phyloP scores from a whole-genome alignment of 192 early-diverging fungal species.

The Coemansia sp. region DNA sequence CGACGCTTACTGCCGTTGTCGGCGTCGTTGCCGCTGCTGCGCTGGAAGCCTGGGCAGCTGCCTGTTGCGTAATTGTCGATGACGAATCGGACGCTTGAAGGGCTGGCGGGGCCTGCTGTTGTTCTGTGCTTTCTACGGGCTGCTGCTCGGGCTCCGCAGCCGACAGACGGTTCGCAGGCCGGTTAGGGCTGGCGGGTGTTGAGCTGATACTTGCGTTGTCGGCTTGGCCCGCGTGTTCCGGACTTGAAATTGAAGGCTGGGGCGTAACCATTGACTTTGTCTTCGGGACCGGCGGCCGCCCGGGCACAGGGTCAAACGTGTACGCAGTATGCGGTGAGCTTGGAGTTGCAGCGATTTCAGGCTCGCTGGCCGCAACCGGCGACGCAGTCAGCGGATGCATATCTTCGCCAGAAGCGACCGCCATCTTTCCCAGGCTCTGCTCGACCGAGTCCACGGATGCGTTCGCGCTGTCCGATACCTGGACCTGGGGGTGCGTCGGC shows the following conservation, averaged over 20 bases:
- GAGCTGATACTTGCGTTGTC: too few species aligned
- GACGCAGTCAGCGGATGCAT: not conserved
- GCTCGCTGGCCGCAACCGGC: not conserved
- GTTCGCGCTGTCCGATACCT: conserved; percentile 6
- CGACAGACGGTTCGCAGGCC: not conserved
- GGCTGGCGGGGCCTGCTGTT: not conserved
- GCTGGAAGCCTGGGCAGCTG: not conserved
- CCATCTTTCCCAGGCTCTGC: not conserved
- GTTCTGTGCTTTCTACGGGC: not conserved
- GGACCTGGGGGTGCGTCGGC: not conserved
- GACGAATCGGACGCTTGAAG: conserved; percentile 1
- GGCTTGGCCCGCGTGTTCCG: too few species aligned
- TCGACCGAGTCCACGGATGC: not conserved
- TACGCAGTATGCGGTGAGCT: conserved; percentile 3
- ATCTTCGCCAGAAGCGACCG: not conserved
- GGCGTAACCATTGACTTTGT: conserved; percentile 6
- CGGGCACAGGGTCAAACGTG: conserved; percentile 39
- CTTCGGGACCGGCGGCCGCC: conserved; percentile 37
- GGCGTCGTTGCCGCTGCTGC: not conserved
- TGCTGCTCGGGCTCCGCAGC: not conserved
- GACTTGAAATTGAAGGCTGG: not conserved
- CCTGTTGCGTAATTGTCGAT: not conserved
- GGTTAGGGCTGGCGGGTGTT: not conserved
- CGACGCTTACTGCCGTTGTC: conserved; percentile 3
- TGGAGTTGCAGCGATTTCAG: not conserved